A percentile compares a stretch with the other conserved stretches of the same genome.
These are phyloP conservation scores for Ascochyta fabae DNA, from an alignment of 2,329 filamentous ascomycete species.

Conservation along the genomic window DNA sequence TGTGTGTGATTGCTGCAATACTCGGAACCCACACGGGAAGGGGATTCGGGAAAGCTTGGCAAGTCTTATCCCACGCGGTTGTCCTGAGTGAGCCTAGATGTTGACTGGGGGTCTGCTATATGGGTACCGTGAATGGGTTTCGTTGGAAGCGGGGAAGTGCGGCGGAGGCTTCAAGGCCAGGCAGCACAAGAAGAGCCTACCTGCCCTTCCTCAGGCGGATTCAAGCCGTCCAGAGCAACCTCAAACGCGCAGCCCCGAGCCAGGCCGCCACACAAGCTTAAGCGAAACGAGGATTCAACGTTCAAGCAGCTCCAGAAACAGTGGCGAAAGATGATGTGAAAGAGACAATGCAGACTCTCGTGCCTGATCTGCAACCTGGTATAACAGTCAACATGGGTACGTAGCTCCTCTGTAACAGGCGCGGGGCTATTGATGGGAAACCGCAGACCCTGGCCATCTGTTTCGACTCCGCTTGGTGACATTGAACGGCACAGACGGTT, in stretches of 20 bases:
- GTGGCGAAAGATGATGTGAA: constrained; percentile 5
- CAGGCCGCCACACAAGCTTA: background rate
- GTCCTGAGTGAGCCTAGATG: constrained; percentile 17
- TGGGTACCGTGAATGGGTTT: constrained; percentile 9
- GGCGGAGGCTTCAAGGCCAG: constrained; percentile 10
- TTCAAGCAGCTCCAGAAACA: background rate
- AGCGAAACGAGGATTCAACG: background rate
- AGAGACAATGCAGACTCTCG: background rate
- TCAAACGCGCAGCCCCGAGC: background rate
- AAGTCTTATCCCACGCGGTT: constrained; percentile 27
- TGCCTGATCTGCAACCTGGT: constrained; percentile 13
- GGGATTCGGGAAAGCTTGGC: constrained; percentile 33
- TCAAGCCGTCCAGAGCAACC: background rate
- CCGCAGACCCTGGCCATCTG: constrained; percentile 3
- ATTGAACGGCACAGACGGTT: background rate
- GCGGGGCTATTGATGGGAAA: constrained; percentile 4
- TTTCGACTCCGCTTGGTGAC: constrained; percentile 4
- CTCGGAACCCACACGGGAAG: constrained; percentile 8
- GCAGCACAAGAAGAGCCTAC: background rate
- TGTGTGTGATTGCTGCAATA: constrained; percentile 18
- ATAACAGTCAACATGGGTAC: constrained; percentile 4
- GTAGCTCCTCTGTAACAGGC: constrained; percentile 3
- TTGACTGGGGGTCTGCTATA: constrained; percentile 13
- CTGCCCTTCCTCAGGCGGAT: background rate
- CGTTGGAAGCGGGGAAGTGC: constrained; percentile 11